A percentile compares a stretch with the other conserved stretches of the same genome.
Evolutionary conservation across 352 stramenopile genomes (phyloP).

Genomic region (Albugo laibachii): DNA sequence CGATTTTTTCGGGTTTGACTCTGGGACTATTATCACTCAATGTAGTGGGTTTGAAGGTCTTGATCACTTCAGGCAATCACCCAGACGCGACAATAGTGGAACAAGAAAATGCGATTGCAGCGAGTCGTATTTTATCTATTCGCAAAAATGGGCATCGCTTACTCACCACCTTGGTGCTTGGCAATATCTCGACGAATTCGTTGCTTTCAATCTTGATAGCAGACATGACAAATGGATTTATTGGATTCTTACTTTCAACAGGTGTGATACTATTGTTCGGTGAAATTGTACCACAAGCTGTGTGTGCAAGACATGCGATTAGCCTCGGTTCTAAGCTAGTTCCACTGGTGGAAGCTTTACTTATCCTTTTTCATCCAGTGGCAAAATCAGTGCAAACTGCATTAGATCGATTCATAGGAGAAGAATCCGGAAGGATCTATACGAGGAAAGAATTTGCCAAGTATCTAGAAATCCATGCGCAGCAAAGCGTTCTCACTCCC

Average conservation of each 20-base stretch:
- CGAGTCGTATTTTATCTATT: constrained; percentile 68
- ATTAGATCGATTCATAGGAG: constrained; percentile 84
- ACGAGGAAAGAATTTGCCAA: constrained; percentile 85
- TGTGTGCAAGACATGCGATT: constrained; percentile 88
- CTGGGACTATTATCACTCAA: constrained; percentile 94
- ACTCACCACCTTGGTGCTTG: constrained; percentile 93
- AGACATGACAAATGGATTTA: constrained; percentile 64
- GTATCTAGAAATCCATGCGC: constrained; percentile 93
- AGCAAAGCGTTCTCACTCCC: constrained; percentile 78
- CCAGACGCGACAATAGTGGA: constrained; percentile 37
- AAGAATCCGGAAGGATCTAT: constrained; percentile 92
- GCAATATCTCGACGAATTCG: constrained; percentile 94
- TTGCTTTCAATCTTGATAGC: constrained; percentile 94
- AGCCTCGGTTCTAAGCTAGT: constrained; percentile 38
- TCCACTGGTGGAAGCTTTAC: constrained; percentile 85
- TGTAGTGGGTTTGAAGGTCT: constrained; percentile 91
- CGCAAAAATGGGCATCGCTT: constrained; percentile 90
- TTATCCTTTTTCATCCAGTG: constrained; percentile 81
- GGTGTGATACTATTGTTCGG: constrained; percentile 90
- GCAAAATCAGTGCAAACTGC: constrained; percentile 78
- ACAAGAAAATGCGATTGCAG: constrained; percentile 21
- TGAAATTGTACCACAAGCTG: constrained; percentile 83
- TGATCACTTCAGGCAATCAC: constrained; percentile 80
- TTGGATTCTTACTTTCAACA: constrained; percentile 91
- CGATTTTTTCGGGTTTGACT: constrained; percentile 89